A percentile compares a stretch with the other conserved stretches of the same genome.
Evolutionary conservation across 129 eudicot species (phyloP).

Genomic region (Heracleum sosnowskyi): DNA sequence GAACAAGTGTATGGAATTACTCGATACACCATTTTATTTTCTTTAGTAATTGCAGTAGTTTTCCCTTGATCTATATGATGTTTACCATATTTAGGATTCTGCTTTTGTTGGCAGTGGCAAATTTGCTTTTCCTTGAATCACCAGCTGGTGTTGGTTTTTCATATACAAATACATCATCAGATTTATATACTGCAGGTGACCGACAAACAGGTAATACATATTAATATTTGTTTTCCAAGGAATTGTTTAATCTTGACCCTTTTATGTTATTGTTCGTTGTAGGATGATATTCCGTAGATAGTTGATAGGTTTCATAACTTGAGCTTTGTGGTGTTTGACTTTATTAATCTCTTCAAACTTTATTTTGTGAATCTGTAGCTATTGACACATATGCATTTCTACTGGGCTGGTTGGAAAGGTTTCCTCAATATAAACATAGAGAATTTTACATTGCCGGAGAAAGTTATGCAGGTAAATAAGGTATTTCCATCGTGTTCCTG

Average conservation of each 20-base stretch:
- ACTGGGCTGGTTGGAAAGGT: constrained; percentile 81
- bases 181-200: constrained; percentile 78
- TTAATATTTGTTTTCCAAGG: neutral
- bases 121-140: constrained; percentile 92
- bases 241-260: neutral
- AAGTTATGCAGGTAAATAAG: constrained; percentile 82
- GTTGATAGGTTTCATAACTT: neutral
- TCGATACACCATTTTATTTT: neutral
- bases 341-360: constrained; percentile 18
- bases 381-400: constrained; percentile 82
- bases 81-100: constrained; percentile 19
- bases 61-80: neutral
- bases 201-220: constrained; percentile 60
- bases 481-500: neutral
- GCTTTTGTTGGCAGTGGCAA: constrained; percentile 67
- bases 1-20: constrained; percentile 73
- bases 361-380: constrained; percentile 44
- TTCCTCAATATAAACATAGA: constrained; percentile 91
- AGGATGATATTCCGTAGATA: neutral
- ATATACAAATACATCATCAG: constrained; percentile 75
- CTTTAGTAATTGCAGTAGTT: neutral
- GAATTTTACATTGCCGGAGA: constrained; percentile 95
- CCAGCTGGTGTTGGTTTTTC: constrained; percentile 99
- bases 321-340: constrained; percentile 15
- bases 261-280: constrained; percentile 12